These are phyloP conservation scores for Lactarius hatsudake DNA, from an alignment of 768 basidiomycete species.

Conservation along the genomic window DNA sequence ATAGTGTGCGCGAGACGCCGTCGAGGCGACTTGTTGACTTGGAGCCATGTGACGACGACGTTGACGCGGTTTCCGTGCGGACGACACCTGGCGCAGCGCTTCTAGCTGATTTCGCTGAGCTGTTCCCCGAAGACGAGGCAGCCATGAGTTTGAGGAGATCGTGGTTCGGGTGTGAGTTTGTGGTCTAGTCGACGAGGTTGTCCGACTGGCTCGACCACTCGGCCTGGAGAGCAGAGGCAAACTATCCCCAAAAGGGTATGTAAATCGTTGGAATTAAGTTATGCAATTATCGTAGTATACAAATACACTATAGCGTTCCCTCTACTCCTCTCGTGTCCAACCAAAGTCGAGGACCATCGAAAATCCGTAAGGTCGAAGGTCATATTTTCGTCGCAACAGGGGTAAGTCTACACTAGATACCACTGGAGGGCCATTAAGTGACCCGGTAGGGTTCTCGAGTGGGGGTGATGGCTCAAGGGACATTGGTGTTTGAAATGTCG, in stretches of 20 bases:
- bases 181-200: background rate
- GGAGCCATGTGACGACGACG: constrained; percentile 26
- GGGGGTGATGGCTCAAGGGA: background rate
- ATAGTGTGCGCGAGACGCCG: constrained; percentile 63
- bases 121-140: constrained; percentile 29
- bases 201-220: background rate
- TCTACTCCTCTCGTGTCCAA: constrained; percentile 44
- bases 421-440: constrained; percentile 11
- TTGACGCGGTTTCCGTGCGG: constrained; percentile 7
- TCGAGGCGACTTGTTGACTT: constrained; percentile 46
- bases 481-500: background rate
- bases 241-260: background rate
- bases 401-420: constrained; percentile 4
- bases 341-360: constrained; percentile 72
- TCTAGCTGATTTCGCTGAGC: constrained; percentile 35
- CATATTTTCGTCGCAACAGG: constrained; percentile 48
- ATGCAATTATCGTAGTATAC: constrained; percentile 13
- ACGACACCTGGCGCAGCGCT: constrained; percentile 42
- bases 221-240: background rate
- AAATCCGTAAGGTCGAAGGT: constrained; percentile 70
- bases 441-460: background rate
- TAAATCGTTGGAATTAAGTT: constrained; percentile 7
- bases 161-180: constrained; percentile 8
- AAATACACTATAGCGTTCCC: background rate
- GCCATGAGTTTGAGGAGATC: constrained; percentile 27